These are phyloP conservation scores for Mikania micrantha DNA, from an alignment of 129 eudicot species.

Conservation along the genomic window DNA sequence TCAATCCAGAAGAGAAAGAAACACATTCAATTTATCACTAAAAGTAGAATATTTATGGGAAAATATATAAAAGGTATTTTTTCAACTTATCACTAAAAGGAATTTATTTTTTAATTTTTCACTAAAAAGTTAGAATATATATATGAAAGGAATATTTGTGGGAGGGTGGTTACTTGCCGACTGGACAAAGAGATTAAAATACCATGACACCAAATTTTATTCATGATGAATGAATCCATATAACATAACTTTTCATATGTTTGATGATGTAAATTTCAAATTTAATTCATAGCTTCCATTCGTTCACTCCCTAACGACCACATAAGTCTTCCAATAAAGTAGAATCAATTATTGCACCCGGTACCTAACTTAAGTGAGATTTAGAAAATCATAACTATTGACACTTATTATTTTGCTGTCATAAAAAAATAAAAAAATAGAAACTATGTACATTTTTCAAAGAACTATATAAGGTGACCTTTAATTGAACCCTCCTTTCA, in stretches of 20 bases:
- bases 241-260: not conserved
- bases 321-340: conserved; percentile 13
- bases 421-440: too few species aligned
- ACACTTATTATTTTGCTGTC: too few species aligned
- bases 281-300: conserved; percentile 9
- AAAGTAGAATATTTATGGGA: too few species aligned
- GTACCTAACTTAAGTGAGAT: conserved; percentile 6
- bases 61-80: too few species aligned
- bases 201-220: not conserved
- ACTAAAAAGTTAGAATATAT: not conserved
- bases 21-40: too few species aligned
- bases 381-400: not conserved
- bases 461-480: too few species aligned
- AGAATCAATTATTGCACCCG: conserved; percentile 12
- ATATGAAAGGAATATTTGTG: not conserved
- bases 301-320: conserved; percentile 1
- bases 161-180: conserved; percentile 17
- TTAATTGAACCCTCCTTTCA: too few species aligned
- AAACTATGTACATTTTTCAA: too few species aligned
- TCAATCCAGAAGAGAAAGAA: too few species aligned
- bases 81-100: too few species aligned
- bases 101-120: too few species aligned
- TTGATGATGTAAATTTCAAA: not conserved
- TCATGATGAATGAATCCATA: not conserved
- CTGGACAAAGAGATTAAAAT: conserved; percentile 8